Evolutionary conservation across 371 early-diverging fungal species (phyloP).

Genomic region (Haplosporangium sp.): DNA sequence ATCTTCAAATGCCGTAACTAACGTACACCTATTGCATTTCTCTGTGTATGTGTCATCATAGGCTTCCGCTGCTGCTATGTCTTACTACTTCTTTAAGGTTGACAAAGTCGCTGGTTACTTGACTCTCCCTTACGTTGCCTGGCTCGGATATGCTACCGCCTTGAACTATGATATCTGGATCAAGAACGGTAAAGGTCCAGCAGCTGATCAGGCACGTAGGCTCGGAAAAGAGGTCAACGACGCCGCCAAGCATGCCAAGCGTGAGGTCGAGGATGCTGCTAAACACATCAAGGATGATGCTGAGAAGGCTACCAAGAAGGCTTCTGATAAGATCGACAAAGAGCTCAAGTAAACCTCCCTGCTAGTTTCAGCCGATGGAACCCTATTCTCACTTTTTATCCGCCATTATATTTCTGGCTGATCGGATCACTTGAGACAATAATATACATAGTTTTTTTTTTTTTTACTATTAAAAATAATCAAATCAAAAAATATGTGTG

Average conservation of each 20-base stretch:
- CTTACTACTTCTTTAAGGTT: slow-evolving; percentile 49
- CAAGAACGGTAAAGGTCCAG: slow-evolving; percentile 37
- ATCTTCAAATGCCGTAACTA: no score
- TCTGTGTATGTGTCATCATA: slow-evolving; percentile 1
- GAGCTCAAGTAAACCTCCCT: slow-evolving; percentile 30
- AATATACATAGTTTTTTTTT: no score
- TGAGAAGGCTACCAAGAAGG: slow-evolving; percentile 29
- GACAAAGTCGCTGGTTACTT: slow-evolving; percentile 43
- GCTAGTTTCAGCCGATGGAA: not conserved
- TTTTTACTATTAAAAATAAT: no score
- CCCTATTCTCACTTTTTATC: no score
- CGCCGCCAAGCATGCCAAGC: slow-evolving; percentile 34
- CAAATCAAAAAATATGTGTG: no score
- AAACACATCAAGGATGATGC: slow-evolving; percentile 29
- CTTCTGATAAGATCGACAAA: slow-evolving; percentile 36
- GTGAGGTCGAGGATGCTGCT: slow-evolving; percentile 23
- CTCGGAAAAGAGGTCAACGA: slow-evolving; percentile 38
- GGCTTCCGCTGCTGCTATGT: slow-evolving; percentile 27
- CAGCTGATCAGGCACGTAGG: slow-evolving; percentile 43
- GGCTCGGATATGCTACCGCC: slow-evolving; percentile 51
- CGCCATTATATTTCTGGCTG: not conserved
- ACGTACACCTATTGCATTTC: no score
- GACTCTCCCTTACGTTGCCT: slow-evolving; percentile 46
- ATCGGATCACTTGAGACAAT: no score
- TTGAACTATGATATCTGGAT: slow-evolving; percentile 52